Evolutionary conservation across 805 yeast genomes (phyloP).

Genomic region (Scheffersomyces spartinae): DNA sequence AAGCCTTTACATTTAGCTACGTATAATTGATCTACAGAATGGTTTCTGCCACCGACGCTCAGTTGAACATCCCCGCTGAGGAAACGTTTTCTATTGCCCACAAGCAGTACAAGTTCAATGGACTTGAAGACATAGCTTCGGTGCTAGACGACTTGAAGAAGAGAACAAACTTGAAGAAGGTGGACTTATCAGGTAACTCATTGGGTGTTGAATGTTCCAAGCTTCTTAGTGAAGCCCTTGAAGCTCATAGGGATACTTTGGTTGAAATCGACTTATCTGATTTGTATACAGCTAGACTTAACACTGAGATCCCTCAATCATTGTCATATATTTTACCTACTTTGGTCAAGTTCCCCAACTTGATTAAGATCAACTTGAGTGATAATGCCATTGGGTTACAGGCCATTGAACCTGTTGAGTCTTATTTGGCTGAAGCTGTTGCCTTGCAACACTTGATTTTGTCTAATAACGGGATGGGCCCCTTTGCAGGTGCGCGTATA

Average conservation of each 20-base stretch:
- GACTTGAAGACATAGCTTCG: no score
- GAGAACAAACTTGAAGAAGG: constrained; percentile 42
- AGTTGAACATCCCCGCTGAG: constrained; percentile 28
- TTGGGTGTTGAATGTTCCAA: constrained; percentile 84
- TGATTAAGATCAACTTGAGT: constrained; percentile 69
- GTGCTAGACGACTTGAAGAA: no score
- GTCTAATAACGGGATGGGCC: constrained; percentile 97
- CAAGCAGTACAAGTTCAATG: constrained; percentile 69
- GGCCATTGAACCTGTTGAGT: constrained; percentile 82
- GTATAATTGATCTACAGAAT: no score
- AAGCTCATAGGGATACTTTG: constrained; percentile 31
- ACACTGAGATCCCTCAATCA: constrained; percentile 87
- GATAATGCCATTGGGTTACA: constrained; percentile 97
- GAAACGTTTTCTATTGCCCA: constrained; percentile 57
- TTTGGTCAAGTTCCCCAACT: constrained; percentile 53
- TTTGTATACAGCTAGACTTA: constrained; percentile 87
- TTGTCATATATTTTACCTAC: constrained; percentile 64
- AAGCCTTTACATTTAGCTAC: no score
- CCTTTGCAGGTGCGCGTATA: constrained; percentile 90
- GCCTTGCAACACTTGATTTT: constrained; percentile 78
- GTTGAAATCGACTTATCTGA: constrained; percentile 79
- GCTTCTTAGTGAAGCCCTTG: constrained; percentile 48
- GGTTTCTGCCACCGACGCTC: constrained; percentile 13
- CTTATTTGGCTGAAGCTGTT: constrained; percentile 60
- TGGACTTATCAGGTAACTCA: constrained; percentile 89